A percentile compares a stretch with the other conserved stretches of the same genome.
Evolutionary conservation across 1,284 basidiomycete species (phyloP).

Genomic region (Marasmius sp.): DNA sequence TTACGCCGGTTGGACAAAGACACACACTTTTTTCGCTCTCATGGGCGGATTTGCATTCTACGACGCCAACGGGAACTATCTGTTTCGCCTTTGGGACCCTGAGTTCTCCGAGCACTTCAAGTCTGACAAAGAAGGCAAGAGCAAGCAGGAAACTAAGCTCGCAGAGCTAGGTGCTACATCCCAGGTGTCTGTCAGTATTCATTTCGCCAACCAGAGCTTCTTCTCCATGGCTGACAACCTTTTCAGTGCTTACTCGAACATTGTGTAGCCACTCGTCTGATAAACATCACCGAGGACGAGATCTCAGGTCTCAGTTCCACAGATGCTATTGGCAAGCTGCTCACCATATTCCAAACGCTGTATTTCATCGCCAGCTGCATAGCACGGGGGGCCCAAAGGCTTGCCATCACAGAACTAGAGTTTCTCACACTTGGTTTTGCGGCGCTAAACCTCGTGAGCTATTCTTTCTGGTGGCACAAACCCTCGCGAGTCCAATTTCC

Average conservation of each 20-base stretch:
- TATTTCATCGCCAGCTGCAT: constrained; percentile 33
- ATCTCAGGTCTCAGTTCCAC: constrained; percentile 30
- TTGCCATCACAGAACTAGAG: no score
- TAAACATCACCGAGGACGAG: constrained; percentile 18
- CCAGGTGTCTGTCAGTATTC: no score
- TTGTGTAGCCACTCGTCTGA: not conserved
- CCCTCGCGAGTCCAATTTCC: constrained; percentile 23
- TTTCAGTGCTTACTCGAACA: not conserved
- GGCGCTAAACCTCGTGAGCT: no score
- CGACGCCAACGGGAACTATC: not conserved
- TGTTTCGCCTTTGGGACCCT: not conserved
- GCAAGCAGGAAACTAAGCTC: not conserved
- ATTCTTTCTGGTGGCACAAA: constrained; percentile 35
- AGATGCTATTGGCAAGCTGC: constrained; percentile 25
- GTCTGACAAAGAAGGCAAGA: not conserved
- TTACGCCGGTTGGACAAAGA: constrained; percentile 15
- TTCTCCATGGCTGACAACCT: not conserved
- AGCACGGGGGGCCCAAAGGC: constrained; percentile 19
- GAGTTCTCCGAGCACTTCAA: not conserved
- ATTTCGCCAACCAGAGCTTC: no score
- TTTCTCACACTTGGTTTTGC: no score
- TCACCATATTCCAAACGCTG: constrained; percentile 28
- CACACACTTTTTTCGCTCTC: constrained; percentile 23
- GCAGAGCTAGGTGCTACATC: no score
- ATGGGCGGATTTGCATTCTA: constrained; percentile 29